Evolutionary conservation across 805 yeast species (phyloP).

Genomic region (Pichia rugopelliculosa): DNA sequence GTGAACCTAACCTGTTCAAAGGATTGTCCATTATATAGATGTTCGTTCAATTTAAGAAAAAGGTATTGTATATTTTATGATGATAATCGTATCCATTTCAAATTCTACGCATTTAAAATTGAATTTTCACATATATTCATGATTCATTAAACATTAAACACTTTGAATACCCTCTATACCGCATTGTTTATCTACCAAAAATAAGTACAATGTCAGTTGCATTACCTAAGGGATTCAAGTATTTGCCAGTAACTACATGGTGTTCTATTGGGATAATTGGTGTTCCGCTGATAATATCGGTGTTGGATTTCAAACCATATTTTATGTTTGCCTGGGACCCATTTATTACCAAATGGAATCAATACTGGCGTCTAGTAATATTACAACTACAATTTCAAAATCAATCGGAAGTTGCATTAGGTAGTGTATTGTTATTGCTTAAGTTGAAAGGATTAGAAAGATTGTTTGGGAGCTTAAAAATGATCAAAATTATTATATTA

Average conservation of each 20-base stretch:
- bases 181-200: neutral
- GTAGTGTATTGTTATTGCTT: conserved; percentile 39
- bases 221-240: conserved; percentile 26
- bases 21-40: neutral
- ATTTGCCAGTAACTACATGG: conserved; percentile 34
- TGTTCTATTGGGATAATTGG: conserved; percentile 31
- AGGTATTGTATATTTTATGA: too few relatives aligned
- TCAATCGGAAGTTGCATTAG: conserved; percentile 48
- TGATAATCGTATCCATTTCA: neutral
- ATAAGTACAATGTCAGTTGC: neutral
- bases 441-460: conserved; percentile 52
- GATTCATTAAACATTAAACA: too few relatives aligned
- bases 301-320: conserved; percentile 37
- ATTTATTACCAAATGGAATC: conserved; percentile 44
- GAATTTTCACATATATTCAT: neutral
- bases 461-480: conserved; percentile 48
- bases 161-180: too few relatives aligned
- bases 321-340: conserved; percentile 44
- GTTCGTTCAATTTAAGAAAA: neutral
- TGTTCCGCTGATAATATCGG: conserved; percentile 35
- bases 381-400: conserved; percentile 49
- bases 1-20: conserved; percentile 18
- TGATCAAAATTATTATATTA: conserved; percentile 38
- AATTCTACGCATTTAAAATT: neutral
- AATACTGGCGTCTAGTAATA: conserved; percentile 47